Conservation (phyloP, 2,329 filamentous ascomycete species). For the Claviceps sp. region DNA sequence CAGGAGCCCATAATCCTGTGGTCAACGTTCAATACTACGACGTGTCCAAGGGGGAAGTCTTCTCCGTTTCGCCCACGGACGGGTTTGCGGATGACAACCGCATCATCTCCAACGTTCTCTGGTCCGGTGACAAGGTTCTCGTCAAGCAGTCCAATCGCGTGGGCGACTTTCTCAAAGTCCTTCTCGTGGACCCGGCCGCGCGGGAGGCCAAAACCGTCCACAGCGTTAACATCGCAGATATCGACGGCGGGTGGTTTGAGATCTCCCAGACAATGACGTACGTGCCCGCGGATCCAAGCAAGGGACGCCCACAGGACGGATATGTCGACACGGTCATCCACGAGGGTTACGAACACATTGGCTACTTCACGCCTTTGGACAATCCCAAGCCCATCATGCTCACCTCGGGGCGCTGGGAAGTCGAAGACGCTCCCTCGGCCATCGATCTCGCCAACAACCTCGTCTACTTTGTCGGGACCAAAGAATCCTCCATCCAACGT, state of each 20-base stretch:
- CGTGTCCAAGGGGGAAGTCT: constrained; percentile 60
- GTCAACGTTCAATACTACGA: constrained; percentile 87
- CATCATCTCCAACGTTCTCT: constrained; percentile 85
- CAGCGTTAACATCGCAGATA: constrained; percentile 60
- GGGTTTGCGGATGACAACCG: constrained; percentile 72
- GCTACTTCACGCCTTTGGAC: constrained; percentile 83
- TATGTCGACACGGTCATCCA: constrained; percentile 88
- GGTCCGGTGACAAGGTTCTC: constrained; percentile 75
- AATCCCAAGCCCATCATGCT: constrained; percentile 71
- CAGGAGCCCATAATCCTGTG: constrained; percentile 82
- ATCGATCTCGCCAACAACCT: constrained; percentile 75
- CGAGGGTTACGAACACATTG: constrained; percentile 78
- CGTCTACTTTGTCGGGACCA: constrained; percentile 82
- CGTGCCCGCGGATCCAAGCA: constrained; percentile 68
- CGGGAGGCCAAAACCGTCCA: constrained; percentile 69
- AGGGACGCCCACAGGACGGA: constrained; percentile 67
- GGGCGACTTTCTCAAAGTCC: constrained; percentile 78
- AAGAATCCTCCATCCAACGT: constrained; percentile 76
- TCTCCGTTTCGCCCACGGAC: constrained; percentile 62
- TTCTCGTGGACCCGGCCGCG: constrained; percentile 65
- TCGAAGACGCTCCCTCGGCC: constrained; percentile 70
- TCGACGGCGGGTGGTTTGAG: constrained; percentile 98
- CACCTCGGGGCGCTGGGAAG: constrained; percentile 85
- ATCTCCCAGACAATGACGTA: constrained; percentile 76
- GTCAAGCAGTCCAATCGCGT: constrained; percentile 90